Percentiles rank a stretch among this genome's conserved stretches.
Evolutionary conservation across 2,329 filamentous ascomycete species (phyloP).

Genomic region (Biscogniauxia sp.): DNA sequence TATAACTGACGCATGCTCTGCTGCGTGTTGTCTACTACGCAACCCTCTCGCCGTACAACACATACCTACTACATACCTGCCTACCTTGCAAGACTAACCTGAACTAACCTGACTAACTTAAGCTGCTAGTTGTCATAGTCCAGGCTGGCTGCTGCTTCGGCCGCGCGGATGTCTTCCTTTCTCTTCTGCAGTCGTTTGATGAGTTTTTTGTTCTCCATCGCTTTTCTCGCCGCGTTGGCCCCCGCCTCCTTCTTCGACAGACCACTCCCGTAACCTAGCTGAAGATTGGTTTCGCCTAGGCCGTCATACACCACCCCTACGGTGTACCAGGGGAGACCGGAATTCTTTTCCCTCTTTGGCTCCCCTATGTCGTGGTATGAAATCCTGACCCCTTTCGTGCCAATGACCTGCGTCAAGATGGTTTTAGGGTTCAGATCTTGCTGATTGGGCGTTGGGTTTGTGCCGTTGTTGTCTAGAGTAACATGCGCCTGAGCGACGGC

Average conservation of each 20-base stretch:
- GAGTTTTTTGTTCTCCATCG: slow-evolving; percentile 65
- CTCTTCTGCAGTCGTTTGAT: slow-evolving; percentile 49
- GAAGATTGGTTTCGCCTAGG: slow-evolving; percentile 62
- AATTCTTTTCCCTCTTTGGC: slow-evolving; percentile 52
- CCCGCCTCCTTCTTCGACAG: slow-evolving; percentile 69
- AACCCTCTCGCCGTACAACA: not conserved
- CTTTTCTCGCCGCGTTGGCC: slow-evolving; percentile 61
- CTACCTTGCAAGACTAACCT: not conserved
- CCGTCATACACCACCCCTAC: slow-evolving; percentile 66
- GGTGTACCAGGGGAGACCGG: slow-evolving; percentile 56
- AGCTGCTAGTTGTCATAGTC: not conserved
- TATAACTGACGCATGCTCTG: not conserved
- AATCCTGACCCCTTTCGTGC: slow-evolving; percentile 56
- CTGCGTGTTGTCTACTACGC: not conserved
- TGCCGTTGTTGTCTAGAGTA: slow-evolving; percentile 10
- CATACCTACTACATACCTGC: not conserved
- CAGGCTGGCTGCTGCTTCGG: slow-evolving; percentile 21
- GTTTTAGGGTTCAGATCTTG: slow-evolving; percentile 49
- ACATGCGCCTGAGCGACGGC: slow-evolving; percentile 11
- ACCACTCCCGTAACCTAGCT: slow-evolving; percentile 62
- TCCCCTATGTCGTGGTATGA: slow-evolving; percentile 59
- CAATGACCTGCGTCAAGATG: slow-evolving; percentile 49
- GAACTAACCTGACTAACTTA: too few relatives aligned
- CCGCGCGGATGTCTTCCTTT: slow-evolving; percentile 42
- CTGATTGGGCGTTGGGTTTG: slow-evolving; percentile 1